phyloP scores from a whole-genome alignment of 129 eudicot species.

The Centella asiatica region DNA sequence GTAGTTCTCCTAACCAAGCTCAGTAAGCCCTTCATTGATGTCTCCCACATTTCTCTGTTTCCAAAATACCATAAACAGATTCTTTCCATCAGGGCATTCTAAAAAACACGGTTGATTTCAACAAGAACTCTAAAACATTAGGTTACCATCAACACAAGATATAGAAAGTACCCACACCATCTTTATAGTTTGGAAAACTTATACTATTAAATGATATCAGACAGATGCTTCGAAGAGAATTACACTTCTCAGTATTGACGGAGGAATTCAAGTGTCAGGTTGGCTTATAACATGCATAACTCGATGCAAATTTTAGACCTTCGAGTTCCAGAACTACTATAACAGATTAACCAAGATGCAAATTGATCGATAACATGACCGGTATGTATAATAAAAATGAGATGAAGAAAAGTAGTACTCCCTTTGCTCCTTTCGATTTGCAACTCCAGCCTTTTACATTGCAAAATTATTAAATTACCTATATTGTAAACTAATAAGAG shows the following conservation, averaged over 20 bases:
- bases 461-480: too few species aligned
- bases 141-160: too few species aligned
- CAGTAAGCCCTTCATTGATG: conserved; percentile 84
- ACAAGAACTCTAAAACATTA: too few species aligned
- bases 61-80: conserved; percentile 7
- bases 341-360: neutral
- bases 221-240: neutral
- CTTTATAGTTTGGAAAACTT: too few species aligned
- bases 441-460: too few species aligned
- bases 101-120: neutral
- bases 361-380: neutral
- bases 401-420: neutral
- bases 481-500: too few species aligned
- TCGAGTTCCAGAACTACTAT: neutral
- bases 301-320: too few species aligned
- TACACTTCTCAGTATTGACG: neutral
- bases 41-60: conserved; percentile 98
- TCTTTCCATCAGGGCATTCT: neutral
- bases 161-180: too few species aligned
- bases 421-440: too few species aligned
- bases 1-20: conserved; percentile 88
- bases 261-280: too few species aligned
- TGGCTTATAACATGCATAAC: too few species aligned
- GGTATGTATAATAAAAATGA: neutral
- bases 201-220: neutral